phyloP scores from a whole-genome alignment of 108 stramenopile species.

The Pseudonitzschia pungens region DNA sequence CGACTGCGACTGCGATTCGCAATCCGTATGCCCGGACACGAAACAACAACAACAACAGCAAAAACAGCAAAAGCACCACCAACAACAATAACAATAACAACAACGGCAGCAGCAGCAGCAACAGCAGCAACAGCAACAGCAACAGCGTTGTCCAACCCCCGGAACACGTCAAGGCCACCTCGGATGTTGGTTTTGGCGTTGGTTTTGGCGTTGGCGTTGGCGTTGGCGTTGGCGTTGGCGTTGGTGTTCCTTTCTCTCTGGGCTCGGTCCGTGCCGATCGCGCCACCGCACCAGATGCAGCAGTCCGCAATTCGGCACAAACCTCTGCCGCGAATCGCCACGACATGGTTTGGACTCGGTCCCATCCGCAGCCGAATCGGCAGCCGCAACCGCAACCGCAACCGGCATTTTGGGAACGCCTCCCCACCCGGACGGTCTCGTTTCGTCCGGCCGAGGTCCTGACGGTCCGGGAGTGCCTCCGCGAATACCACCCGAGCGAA shows the following conservation, averaged over 20 bases:
- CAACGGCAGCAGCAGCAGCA: background rate
- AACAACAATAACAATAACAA: background rate
- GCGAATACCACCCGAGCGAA: background rate
- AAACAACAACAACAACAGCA: background rate
- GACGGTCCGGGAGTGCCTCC: constrained; percentile 29
- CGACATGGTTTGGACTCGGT: too few species aligned
- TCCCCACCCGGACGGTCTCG: constrained; percentile 28
- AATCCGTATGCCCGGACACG: background rate
- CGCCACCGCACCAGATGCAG: too few species aligned
- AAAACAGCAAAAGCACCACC: background rate
- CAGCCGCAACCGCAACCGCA: background rate
- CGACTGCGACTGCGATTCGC: background rate
- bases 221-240: too few species aligned
- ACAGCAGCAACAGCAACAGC: background rate
- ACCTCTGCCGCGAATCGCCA: too few species aligned
- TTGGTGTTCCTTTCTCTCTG: too few species aligned
- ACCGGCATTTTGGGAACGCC: constrained; percentile 33
- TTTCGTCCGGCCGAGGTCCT: constrained; percentile 35
- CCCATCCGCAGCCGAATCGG: too few species aligned
- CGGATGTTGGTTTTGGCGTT: too few species aligned
- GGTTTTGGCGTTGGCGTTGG: too few species aligned
- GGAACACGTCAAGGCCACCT: too few species aligned
- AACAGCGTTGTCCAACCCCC: too few species aligned
- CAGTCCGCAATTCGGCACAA: too few species aligned
- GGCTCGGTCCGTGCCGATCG: too few species aligned